Base-by-base conservation (phyloP, 345 rosid species). In the Passiflora organensis region DNA sequence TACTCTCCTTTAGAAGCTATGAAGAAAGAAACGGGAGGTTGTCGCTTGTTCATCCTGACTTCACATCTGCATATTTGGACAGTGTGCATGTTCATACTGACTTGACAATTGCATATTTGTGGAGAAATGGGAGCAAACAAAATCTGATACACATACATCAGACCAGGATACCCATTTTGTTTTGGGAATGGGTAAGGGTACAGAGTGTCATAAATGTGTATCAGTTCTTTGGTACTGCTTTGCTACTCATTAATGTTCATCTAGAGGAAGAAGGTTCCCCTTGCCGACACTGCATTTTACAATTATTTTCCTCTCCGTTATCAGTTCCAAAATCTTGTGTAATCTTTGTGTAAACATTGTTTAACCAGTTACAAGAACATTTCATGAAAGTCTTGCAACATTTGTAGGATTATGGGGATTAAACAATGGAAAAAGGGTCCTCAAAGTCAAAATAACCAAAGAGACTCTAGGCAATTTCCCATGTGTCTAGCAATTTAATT, bases 281-380 rank as follows among this genome's bases (percentile, higher is more conserved):
- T 39, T 68, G 72, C 80, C 73, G 76, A 75, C 79, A 70, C 58
- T 32, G 18, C 32, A 0, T n/a, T 24, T n/a, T 9, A 3, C 14
- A 18, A 10, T 6, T 17, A 11, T 18, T n/a, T 49, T 38, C 13
- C n/a, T 12, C 32, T 0, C 6, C 14, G 36, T 3, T 22, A 22
- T 16, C 3, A 44, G 11, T 48, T 54, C 17, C 16, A 49, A n/a
- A 4, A 22, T 41, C 36, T 55, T 55, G 34, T 8, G 8, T 28
- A 8, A 28, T 28, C 34, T 28, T 17, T 6, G 0, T 12, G 1
- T 6, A 8, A 0, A 12, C n/a, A 28, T 55, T 24, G 44, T 63
- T 70, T 55, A 19, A 17, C 20, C 49, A 59, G 60, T 63, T 45
- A n/a, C 19, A 48, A 38, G 9, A 21, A 52, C 75, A 57, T 53